phyloP scores from a whole-genome alignment of 2,329 filamentous ascomycete species.

The Lachnellula suecica region DNA sequence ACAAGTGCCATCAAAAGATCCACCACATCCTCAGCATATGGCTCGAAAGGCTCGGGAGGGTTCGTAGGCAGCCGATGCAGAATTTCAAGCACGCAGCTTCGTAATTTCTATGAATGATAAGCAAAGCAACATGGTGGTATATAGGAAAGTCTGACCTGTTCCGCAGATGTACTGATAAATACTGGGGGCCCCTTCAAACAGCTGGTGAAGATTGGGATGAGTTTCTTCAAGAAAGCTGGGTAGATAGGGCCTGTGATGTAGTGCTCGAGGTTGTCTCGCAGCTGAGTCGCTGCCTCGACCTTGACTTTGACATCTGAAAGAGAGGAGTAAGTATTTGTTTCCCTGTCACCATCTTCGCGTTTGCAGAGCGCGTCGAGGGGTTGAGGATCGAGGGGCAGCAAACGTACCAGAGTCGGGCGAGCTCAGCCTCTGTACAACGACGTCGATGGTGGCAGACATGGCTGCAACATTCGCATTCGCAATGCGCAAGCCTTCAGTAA shows the following conservation, averaged over 20 bases:
- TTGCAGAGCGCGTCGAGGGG: background rate
- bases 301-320: slow-evolving; percentile 74
- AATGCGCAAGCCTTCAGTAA: slow-evolving; percentile 29
- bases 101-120: slow-evolving; percentile 64
- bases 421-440: slow-evolving; percentile 57
- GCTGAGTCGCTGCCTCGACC: slow-evolving; percentile 76
- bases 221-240: slow-evolving; percentile 75
- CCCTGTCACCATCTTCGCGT: background rate
- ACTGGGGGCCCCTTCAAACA: slow-evolving; percentile 84
- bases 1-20: slow-evolving; percentile 89
- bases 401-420: slow-evolving; percentile 37
- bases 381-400: background rate
- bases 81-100: slow-evolving; percentile 92
- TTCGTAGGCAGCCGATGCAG: slow-evolving; percentile 79
- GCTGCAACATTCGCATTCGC: slow-evolving; percentile 44
- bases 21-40: slow-evolving; percentile 83
- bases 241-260: slow-evolving; percentile 81
- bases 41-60: slow-evolving; percentile 79
- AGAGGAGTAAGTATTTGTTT: slow-evolving; percentile 12
- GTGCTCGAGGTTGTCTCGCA: slow-evolving; percentile 89
- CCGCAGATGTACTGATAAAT: slow-evolving; percentile 85
- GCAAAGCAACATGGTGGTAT: slow-evolving; percentile 3
- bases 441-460: slow-evolving; percentile 64
- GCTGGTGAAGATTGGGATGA: slow-evolving; percentile 86
- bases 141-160: slow-evolving; percentile 64